Conservation (phyloP, 208 protist species). For the Leptomonas pyrrhocoris region DNA sequence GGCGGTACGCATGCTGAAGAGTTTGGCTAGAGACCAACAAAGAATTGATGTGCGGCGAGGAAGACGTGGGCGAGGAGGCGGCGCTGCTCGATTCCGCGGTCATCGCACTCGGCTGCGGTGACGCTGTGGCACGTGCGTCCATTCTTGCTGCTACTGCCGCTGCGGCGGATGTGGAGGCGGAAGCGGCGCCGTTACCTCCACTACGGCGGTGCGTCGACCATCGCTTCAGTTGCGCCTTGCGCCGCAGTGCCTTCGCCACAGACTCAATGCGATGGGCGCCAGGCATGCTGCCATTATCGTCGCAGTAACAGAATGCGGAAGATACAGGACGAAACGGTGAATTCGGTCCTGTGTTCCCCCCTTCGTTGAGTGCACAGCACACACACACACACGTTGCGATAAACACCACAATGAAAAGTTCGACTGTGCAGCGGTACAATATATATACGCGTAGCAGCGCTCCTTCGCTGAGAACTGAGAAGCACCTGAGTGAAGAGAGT, state of each 20-base stretch:
- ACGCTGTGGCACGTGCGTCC: neutral
- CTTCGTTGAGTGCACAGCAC: too few relatives aligned
- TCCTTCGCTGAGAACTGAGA: too few relatives aligned
- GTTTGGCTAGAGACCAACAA: neutral
- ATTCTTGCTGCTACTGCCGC: neutral
- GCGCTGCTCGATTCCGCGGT: neutral
- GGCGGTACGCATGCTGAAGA: slow-evolving; percentile 22
- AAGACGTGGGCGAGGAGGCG: neutral
- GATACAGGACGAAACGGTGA: too few relatives aligned
- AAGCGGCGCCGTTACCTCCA: neutral
- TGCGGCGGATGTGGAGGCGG: neutral
- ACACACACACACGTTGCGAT: too few relatives aligned
- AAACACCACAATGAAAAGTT: too few relatives aligned
- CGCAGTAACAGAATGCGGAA: too few relatives aligned
- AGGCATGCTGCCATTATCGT: slow-evolving; percentile 3
- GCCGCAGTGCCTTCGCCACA: slow-evolving; percentile 40
- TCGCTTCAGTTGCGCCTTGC: slow-evolving; percentile 39
- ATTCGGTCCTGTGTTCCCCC: too few relatives aligned
- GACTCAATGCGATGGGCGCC: slow-evolving; percentile 21
- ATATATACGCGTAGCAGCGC: too few relatives aligned
- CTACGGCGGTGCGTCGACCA: slow-evolving; percentile 5
- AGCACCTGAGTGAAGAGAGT: too few relatives aligned
- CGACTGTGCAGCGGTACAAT: too few relatives aligned
- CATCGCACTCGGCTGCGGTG: neutral
- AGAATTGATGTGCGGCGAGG: neutral